Conservation (phyloP, 176 grass and related monocot genomes). For the Puccinellia tenuiflora region DNA sequence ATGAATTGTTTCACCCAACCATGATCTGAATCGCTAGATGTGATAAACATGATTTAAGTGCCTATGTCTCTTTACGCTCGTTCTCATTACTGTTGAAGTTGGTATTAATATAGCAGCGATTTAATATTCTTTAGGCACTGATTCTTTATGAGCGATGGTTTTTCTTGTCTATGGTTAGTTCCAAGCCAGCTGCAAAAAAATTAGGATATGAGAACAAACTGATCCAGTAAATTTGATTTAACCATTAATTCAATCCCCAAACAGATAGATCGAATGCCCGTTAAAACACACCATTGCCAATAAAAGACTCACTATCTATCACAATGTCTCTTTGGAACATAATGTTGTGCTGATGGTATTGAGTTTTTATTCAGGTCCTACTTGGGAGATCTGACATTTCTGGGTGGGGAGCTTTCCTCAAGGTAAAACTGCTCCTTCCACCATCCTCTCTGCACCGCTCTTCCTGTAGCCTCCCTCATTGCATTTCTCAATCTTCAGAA, state of each 20-base stretch:
- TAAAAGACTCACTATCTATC: too few relatives aligned
- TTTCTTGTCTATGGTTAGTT: background rate
- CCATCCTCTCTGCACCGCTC: background rate
- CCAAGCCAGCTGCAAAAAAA: background rate
- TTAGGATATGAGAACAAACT: background rate
- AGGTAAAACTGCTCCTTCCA: slow-evolving; percentile 44
- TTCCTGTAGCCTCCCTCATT: background rate
- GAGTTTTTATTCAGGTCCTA: slow-evolving; percentile 52
- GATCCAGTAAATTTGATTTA: background rate
- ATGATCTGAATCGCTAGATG: background rate
- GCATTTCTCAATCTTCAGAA: slow-evolving; percentile 55
- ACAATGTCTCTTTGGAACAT: background rate
- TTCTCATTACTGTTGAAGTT: background rate
- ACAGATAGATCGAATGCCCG: background rate
- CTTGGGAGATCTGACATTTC: slow-evolving; percentile 93
- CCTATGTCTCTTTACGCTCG: background rate
- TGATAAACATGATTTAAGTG: background rate
- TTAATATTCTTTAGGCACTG: background rate
- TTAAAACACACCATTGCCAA: background rate
- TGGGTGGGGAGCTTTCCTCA: slow-evolving; percentile 96
- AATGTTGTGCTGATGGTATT: background rate
- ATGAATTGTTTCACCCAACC: background rate
- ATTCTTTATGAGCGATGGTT: background rate
- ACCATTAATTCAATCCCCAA: background rate
- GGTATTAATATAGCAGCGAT: background rate